phyloP scores from a whole-genome alignment of 2,329 filamentous ascomycete species.

The Sporothrix protearum region DNA sequence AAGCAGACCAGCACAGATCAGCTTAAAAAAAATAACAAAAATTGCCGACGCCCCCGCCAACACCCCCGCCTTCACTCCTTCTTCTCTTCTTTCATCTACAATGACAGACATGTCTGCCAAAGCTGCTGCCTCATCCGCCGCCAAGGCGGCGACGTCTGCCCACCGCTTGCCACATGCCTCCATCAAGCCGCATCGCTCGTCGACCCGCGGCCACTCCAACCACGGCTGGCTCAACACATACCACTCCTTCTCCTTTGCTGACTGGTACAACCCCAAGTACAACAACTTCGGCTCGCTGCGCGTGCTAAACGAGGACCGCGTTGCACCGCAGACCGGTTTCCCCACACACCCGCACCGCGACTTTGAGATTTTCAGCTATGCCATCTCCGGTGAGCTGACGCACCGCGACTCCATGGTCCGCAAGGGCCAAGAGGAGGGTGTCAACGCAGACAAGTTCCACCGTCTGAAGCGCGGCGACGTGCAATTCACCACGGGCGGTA shows the following conservation, averaged over 20 bases:
- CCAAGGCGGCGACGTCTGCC: conserved; percentile 43
- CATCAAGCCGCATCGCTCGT: conserved; percentile 70
- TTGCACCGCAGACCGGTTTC: conserved; percentile 70
- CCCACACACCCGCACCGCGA: conserved; percentile 81
- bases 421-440: conserved; percentile 58
- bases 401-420: conserved; percentile 82
- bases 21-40: background rate
- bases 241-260: conserved; percentile 81
- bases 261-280: conserved; percentile 64
- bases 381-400: conserved; percentile 79
- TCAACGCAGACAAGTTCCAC: conserved; percentile 60
- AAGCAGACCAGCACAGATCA: background rate
- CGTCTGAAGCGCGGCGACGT: conserved; percentile 76
- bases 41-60: conserved; percentile 1
- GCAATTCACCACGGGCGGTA: conserved; percentile 87
- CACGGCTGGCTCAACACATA: conserved; percentile 87
- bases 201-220: conserved; percentile 69
- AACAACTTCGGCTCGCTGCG: conserved; percentile 71
- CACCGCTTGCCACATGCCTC: conserved; percentile 66
- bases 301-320: conserved; percentile 86
- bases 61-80: background rate
- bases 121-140: conserved; percentile 29
- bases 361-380: conserved; percentile 87
- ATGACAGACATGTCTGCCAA: conserved; percentile 25
- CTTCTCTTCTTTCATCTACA: background rate